phyloP scores from a whole-genome alignment of 768 basidiomycete genomes.

The Tulasnella sp. region DNA sequence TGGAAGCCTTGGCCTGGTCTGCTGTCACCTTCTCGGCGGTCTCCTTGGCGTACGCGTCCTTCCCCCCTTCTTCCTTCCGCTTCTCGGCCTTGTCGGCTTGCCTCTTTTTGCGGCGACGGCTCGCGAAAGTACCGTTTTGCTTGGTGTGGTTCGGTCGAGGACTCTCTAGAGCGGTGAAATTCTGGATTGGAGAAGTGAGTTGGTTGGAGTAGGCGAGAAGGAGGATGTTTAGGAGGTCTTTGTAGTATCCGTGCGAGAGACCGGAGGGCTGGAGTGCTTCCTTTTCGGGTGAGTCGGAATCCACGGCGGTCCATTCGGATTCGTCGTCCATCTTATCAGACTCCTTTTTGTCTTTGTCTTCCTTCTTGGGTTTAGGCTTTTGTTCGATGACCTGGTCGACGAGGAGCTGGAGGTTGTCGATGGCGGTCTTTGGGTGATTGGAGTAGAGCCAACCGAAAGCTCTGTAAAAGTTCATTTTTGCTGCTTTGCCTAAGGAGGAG shows the following conservation, averaged over 20 bases:
- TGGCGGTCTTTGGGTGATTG: conserved; percentile 69
- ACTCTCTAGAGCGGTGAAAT: conserved; percentile 34
- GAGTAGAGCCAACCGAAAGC: conserved; percentile 69
- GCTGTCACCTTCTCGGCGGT: conserved; percentile 36
- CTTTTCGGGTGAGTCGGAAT: conserved; percentile 32
- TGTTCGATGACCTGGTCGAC: conserved; percentile 57
- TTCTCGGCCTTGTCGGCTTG: conserved; percentile 11
- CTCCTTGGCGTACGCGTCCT: conserved; percentile 28
- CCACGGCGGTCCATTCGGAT: conserved; percentile 28
- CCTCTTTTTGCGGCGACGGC: not conserved
- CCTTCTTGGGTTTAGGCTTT: conserved; percentile 39
- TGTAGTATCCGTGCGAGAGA: conserved; percentile 68
- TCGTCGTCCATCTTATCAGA: not conserved
- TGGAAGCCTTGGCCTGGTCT: not conserved
- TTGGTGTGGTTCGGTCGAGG: conserved; percentile 25
- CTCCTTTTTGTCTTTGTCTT: conserved; percentile 33
- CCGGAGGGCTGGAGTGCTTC: conserved; percentile 37
- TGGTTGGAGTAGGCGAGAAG: conserved; percentile 60
- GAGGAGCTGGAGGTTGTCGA: conserved; percentile 59
- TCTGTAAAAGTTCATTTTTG: conserved; percentile 63
- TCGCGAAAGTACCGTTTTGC: not conserved
- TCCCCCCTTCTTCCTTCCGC: conserved; percentile 15
- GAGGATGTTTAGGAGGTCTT: conserved; percentile 72
- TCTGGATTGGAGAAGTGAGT: conserved; percentile 42
- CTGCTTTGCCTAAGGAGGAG: conserved; percentile 49